Base-by-base conservation (phyloP, 305 asterid species). In the Salvia sclarea region DNA sequence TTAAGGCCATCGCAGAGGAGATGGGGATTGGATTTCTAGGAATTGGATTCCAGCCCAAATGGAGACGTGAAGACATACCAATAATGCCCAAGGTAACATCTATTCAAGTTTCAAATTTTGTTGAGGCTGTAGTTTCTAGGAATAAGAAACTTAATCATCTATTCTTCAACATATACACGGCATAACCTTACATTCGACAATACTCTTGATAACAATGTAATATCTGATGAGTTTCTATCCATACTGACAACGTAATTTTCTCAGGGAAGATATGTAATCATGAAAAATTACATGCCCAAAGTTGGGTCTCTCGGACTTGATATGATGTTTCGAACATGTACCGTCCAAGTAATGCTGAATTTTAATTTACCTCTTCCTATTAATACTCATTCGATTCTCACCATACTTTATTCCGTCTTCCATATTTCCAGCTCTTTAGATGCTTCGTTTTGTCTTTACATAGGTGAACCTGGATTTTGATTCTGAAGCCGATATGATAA, bases 251-350 rank as follows among this genome's bases (percentile, higher is more conserved):
- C 48, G 64, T 49, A 64, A 45, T 72, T 65, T 81, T 54, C 74
- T 73, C 93, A 92, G 98, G 98, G 95, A 82, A 84, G 98, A 82
- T 93, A 93, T 18, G 82, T 81, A 76, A 90, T 90, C 64, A 90
- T 90, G 95, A 83, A 73, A 75, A 87, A 88, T 75, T 91, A 94
- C 87, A 94, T 91, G 96, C 97, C 98, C 62, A 89, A 87, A 76
- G 98, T 94, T 81, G 98, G 97, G 59, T 72, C 98, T 37, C 91
- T 91, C 72, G 96, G 96, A 66, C 97, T 88, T 54, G 98, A 94
- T 80, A 87, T 87, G 92, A 94, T 91, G 97, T 87, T 87, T 66
- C 80, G 96, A 67, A 94, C 97, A 47, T 91, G 97, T 72, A 91
- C 97, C 11, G 97, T 94, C 21, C 98, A 94, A 57, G 4, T 45